Conservation (phyloP, 2,329 filamentous ascomycete species). For the Xylaria sp. region DNA sequence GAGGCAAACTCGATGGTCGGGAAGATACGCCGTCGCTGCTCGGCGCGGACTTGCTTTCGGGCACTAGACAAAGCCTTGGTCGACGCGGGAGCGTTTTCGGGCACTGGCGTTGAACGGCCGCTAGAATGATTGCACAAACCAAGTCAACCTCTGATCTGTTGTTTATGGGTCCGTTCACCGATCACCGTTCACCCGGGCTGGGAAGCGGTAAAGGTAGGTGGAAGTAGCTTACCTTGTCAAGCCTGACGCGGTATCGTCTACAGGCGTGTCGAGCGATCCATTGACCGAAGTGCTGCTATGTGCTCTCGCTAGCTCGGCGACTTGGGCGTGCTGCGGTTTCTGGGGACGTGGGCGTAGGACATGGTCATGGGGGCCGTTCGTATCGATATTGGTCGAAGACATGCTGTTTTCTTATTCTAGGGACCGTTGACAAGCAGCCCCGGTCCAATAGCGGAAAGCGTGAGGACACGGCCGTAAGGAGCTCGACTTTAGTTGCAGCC, state of each 20-base stretch:
- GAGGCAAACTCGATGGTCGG: conserved; percentile 90
- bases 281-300: conserved; percentile 44
- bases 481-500: too few species aligned
- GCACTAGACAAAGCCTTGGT: conserved; percentile 83
- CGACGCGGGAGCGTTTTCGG: conserved; percentile 91
- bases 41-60: conserved; percentile 78
- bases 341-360: conserved; percentile 53
- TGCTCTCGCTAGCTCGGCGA: conserved; percentile 48
- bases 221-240: conserved; percentile 48
- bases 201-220: neutral
- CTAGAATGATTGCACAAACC: conserved; percentile 46
- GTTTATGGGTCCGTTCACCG: neutral
- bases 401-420: conserved; percentile 13
- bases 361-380: conserved; percentile 42
- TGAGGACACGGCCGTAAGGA: neutral
- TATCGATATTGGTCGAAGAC: conserved; percentile 33
- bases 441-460: conserved; percentile 1
- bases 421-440: neutral
- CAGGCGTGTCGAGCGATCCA: conserved; percentile 39
- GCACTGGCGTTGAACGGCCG: conserved; percentile 80
- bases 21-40: conserved; percentile 83
- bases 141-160: conserved; percentile 12
- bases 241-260: conserved; percentile 44
- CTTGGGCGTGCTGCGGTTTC: conserved; percentile 52
- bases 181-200: neutral